Conservation (phyloP, 352 stramenopile species). For the Pythium dissotocum region DNA sequence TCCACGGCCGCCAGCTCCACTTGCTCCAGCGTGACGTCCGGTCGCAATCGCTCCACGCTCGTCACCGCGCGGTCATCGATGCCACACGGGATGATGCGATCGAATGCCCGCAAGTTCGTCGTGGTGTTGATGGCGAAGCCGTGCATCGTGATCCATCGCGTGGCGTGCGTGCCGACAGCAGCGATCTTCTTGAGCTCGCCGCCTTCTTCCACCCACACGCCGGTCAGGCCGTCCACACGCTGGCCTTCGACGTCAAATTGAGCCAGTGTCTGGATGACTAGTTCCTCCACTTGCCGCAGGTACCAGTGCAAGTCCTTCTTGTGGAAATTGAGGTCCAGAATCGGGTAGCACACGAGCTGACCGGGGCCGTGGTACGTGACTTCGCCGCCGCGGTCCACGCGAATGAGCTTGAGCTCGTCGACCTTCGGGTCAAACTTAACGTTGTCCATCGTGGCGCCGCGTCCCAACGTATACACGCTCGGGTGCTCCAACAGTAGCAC, state of each 20-base stretch:
- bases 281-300: conserved; percentile 94
- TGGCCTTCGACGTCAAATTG: conserved; percentile 87
- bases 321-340: conserved; percentile 94
- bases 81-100: conserved; percentile 97
- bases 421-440: conserved; percentile 53
- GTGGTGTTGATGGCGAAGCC: conserved; percentile 97
- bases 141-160: conserved; percentile 98
- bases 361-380: conserved; percentile 98
- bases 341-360: conserved; percentile 97
- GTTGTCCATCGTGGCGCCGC: conserved; percentile 82
- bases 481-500: conserved; percentile 92
- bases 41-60: conserved; percentile 65
- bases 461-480: conserved; percentile 96
- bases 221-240: conserved; percentile 91
- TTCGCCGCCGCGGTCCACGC: conserved; percentile 98
- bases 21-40: conserved; percentile 47
- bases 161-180: conserved; percentile 94
- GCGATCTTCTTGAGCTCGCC: conserved; percentile 93
- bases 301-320: conserved; percentile 98
- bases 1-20: conserved; percentile 72
- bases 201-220: conserved; percentile 94
- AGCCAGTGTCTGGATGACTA: conserved; percentile 92
- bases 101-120: conserved; percentile 92
- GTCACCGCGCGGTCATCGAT: conserved; percentile 91
- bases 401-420: conserved; percentile 88